These are phyloP conservation scores for Metschnikowia cubensis DNA, from an alignment of 805 yeast species.

Conservation along the genomic window DNA sequence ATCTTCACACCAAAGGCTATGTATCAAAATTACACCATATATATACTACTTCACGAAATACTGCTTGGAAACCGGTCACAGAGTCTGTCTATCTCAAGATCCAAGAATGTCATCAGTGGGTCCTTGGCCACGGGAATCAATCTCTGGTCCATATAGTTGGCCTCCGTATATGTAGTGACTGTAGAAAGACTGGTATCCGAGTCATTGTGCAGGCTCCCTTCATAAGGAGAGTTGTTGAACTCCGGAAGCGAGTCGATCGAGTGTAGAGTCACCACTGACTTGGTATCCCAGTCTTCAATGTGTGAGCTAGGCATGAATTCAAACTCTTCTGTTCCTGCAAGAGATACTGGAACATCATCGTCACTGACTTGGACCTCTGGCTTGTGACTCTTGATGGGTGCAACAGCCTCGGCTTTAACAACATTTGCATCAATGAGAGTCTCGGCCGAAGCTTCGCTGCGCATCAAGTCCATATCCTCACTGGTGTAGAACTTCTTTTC, in stretches of 20 bases:
- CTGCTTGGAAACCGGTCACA: conserved; percentile 10
- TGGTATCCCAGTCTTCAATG: neutral
- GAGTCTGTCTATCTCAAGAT: conserved; percentile 13
- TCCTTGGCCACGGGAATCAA: conserved; percentile 7
- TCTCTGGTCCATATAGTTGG: conserved; percentile 6
- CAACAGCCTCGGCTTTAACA: neutral
- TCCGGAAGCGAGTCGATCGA: conserved; percentile 13
- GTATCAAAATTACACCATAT: neutral
- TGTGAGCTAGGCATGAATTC: neutral
- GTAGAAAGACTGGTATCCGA: conserved; percentile 31
- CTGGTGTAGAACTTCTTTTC: conserved; percentile 26
- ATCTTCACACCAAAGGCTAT: neutral
- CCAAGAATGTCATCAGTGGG: conserved; percentile 13
- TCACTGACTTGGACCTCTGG: neutral
- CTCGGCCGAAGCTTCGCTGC: conserved; percentile 7
- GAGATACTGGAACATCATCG: neutral
- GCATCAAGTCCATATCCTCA: conserved; percentile 17
- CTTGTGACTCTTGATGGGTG: neutral
- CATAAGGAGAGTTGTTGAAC: conserved; percentile 8
- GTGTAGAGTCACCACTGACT: conserved; percentile 12
- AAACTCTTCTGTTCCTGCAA: conserved; percentile 4
- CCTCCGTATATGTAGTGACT: conserved; percentile 22
- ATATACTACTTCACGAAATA: neutral
- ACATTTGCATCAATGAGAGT: conserved; percentile 11
- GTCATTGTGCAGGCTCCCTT: conserved; percentile 19